These are phyloP conservation scores for Epicoccum sorghinum DNA, from an alignment of 2,329 filamentous ascomycete genomes.

Conservation along the genomic window DNA sequence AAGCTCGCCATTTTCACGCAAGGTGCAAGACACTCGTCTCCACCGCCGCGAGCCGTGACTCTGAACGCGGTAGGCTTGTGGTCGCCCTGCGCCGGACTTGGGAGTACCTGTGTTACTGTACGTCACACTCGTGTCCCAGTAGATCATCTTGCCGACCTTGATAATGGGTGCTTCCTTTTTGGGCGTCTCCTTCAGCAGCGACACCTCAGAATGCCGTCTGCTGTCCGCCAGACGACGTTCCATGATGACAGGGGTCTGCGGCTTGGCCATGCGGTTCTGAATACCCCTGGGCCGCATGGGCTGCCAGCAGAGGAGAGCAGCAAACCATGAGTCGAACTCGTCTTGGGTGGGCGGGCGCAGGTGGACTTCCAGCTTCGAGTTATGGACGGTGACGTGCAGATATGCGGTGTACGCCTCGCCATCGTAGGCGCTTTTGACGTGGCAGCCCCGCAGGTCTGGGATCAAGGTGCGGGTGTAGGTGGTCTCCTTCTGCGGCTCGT, in stretches of 20 bases:
- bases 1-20: slow-evolving; percentile 94
- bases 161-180: slow-evolving; percentile 79
- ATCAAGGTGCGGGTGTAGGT: slow-evolving; percentile 69
- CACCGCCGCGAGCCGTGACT: slow-evolving; percentile 70
- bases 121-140: slow-evolving; percentile 71
- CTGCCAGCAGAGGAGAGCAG: slow-evolving; percentile 81
- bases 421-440: slow-evolving; percentile 62
- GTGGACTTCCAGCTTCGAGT: slow-evolving; percentile 65
- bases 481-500: slow-evolving; percentile 71
- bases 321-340: slow-evolving; percentile 80
- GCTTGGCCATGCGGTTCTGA: slow-evolving; percentile 60
- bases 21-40: slow-evolving; percentile 87
- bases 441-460: slow-evolving; percentile 76
- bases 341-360: slow-evolving; percentile 68
- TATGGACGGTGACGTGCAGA: slow-evolving; percentile 59
- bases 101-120: slow-evolving; percentile 55
- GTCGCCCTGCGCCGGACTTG: slow-evolving; percentile 46
- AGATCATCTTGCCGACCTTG: slow-evolving; percentile 73
- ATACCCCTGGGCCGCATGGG: slow-evolving; percentile 68
- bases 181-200: slow-evolving; percentile 69
- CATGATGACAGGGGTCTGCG: slow-evolving; percentile 49
- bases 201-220: slow-evolving; percentile 57
- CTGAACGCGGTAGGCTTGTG: slow-evolving; percentile 62
- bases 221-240: slow-evolving; percentile 47
- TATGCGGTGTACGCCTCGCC: slow-evolving; percentile 56